Evolutionary conservation across 495 filamentous ascomycete species (phyloP).

Genomic region (Chaetomium cochliodes): DNA sequence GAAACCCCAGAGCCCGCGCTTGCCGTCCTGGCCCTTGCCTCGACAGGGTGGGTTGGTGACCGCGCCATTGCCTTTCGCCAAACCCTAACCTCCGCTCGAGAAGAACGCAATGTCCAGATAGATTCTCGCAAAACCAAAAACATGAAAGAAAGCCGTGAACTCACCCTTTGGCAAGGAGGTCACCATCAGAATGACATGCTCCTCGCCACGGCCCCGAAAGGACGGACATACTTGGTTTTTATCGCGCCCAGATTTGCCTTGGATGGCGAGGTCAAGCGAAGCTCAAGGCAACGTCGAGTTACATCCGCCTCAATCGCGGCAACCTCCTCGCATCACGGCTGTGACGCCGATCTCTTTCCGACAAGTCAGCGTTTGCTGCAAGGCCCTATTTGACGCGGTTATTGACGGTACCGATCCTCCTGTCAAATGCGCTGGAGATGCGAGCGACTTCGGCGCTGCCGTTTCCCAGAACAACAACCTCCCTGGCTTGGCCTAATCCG

Average conservation of each 20-base stretch:
- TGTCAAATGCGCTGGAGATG: not conserved
- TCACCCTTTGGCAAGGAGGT: not conserved
- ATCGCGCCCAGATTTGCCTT: constrained; percentile 1
- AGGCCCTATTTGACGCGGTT: not conserved
- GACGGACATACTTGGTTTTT: not conserved
- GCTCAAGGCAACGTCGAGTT: constrained; percentile 11
- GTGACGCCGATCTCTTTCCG: constrained; percentile 3
- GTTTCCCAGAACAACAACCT: not conserved
- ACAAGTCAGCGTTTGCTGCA: not conserved
- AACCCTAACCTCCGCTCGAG: not conserved
- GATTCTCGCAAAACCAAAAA: not conserved
- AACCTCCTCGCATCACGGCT: constrained; percentile 10
- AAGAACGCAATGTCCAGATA: not conserved
- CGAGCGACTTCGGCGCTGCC: not conserved
- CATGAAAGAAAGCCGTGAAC: not conserved
- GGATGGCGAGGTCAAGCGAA: not conserved
- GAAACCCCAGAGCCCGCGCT: not conserved
- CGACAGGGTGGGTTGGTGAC: not conserved
- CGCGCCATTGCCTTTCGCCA: not conserved
- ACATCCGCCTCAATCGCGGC: constrained; percentile 4
- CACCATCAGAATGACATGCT: not conserved
- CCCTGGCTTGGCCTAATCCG: too few relatives aligned
- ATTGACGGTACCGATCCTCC: not conserved
- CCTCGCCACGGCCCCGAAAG: not conserved
- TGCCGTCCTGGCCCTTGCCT: not conserved